A percentile compares a stretch with the other conserved stretches of the same genome.
These are phyloP conservation scores for Nicotiana tomentosiformis DNA, from an alignment of 257 asterid species.

Conservation along the genomic window DNA sequence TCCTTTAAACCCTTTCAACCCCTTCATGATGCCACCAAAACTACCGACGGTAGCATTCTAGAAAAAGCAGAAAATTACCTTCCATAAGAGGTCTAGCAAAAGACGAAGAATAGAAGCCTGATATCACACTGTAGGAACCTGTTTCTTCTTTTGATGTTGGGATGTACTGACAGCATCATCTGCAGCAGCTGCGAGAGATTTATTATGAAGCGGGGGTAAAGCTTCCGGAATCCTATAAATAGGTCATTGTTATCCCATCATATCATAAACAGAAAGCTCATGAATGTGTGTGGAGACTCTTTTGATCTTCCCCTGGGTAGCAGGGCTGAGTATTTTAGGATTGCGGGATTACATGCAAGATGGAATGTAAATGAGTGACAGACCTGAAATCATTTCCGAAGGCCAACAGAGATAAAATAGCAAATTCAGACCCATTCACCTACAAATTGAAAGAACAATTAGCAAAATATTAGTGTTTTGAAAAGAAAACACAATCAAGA, in stretches of 20 bases:
- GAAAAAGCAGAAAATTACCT: slow-evolving; percentile 18
- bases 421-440: slow-evolving; percentile 83
- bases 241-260: slow-evolving; percentile 19
- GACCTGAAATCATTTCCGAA: slow-evolving; percentile 78
- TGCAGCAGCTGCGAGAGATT: slow-evolving; percentile 60
- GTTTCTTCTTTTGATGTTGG: slow-evolving; percentile 48
- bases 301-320: background rate
- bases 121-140: slow-evolving; percentile 28
- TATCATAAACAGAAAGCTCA: background rate
- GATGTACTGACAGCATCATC: slow-evolving; percentile 43
- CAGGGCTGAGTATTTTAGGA: background rate
- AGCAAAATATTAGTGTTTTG: background rate
- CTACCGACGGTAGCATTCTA: slow-evolving; percentile 57
- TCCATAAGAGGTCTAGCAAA: slow-evolving; percentile 16
- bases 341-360: background rate
- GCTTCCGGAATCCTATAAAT: slow-evolving; percentile 47
- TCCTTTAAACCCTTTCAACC: slow-evolving; percentile 64
- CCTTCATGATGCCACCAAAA: slow-evolving; percentile 69
- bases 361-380: slow-evolving; percentile 17
- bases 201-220: slow-evolving; percentile 71
- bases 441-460: slow-evolving; percentile 18
- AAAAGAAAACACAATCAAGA: background rate
- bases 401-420: slow-evolving; percentile 65
- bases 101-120: slow-evolving; percentile 3
- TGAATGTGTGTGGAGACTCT: background rate